phyloP scores from a whole-genome alignment of 441 rosid species.

The Pelargonium australe region DNA sequence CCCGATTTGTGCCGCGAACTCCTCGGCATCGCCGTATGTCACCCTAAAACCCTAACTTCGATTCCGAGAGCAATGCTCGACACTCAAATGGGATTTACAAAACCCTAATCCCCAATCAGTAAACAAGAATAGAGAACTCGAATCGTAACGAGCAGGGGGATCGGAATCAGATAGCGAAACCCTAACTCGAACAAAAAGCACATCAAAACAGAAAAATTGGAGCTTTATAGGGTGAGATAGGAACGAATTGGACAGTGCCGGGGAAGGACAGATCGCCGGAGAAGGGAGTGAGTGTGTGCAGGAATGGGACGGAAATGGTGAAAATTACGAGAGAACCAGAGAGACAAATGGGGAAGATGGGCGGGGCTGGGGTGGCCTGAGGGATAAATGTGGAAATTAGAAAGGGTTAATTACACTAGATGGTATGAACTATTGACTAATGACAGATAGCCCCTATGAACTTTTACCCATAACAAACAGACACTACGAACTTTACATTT shows the following conservation, averaged over 20 bases:
- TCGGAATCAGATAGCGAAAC: constrained; percentile 13
- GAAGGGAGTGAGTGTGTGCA: constrained; percentile 8
- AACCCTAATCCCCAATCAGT: constrained; percentile 20
- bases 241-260: background rate
- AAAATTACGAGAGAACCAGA: constrained; percentile 24
- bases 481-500: too few relatives aligned
- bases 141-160: background rate
- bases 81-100: constrained; percentile 2
- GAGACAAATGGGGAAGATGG: background rate
- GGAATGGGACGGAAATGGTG: constrained; percentile 16
- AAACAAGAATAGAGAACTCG: background rate
- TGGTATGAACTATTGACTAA: too few relatives aligned
- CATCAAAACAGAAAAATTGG: too few relatives aligned
- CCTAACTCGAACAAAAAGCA: constrained; percentile 10
- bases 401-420: too few relatives aligned
- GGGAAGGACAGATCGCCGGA: constrained; percentile 5
- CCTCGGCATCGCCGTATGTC: constrained; percentile 53
- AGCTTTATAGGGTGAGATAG: too few relatives aligned
- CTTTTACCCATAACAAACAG: too few relatives aligned
- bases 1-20: constrained; percentile 92
- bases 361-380: background rate
- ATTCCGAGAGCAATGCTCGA: background rate
- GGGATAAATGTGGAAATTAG: constrained; percentile 28
- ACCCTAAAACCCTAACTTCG: background rate
- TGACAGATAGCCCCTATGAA: too few relatives aligned